phyloP scores from a whole-genome alignment of 371 early-diverging fungal species.

The Mucor indicus region DNA sequence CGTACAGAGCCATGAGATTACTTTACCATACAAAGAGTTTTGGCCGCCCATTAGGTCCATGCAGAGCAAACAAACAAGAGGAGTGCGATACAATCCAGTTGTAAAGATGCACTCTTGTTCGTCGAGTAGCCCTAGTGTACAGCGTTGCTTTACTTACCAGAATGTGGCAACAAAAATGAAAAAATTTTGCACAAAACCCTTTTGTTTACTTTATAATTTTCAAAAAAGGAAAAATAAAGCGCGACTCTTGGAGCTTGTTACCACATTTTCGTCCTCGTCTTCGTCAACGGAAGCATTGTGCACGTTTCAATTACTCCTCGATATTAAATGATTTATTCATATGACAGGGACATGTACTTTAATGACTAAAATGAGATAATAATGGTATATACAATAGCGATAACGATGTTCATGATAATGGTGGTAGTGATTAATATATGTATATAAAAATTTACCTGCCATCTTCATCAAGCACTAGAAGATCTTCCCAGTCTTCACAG shows the following conservation, averaged over 20 bases:
- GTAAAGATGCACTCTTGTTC: constrained; percentile 13
- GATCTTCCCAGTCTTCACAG: constrained; percentile 19
- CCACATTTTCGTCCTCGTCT: no score
- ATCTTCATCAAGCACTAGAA: constrained; percentile 14
- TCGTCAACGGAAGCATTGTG: no score
- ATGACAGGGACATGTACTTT: constrained; percentile 15
- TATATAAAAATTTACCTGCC: constrained; percentile 12
- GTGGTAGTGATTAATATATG: constrained; percentile 8
- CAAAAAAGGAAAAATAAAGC: no score
- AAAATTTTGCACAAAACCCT: no score
- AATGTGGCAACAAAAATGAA: neutral
- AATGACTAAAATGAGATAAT: constrained; percentile 16
- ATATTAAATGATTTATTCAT: constrained; percentile 16
- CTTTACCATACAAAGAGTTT: constrained; percentile 10
- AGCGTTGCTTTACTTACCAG: neutral
- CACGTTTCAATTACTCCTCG: no score
- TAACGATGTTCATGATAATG: constrained; percentile 2
- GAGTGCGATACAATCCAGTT: constrained; percentile 9
- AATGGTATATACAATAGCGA: constrained; percentile 9
- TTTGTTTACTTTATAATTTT: no score
- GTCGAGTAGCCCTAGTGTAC: constrained; percentile 10
- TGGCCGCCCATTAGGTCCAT: constrained; percentile 7
- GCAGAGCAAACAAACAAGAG: no score
- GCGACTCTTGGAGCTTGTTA: no score
- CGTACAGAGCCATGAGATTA: no score